A percentile compares a stretch with the other conserved stretches of the same genome.
Evolutionary conservation across 164 flowering plant genomes (phyloP).

Genomic region (Hamamelis virginiana): DNA sequence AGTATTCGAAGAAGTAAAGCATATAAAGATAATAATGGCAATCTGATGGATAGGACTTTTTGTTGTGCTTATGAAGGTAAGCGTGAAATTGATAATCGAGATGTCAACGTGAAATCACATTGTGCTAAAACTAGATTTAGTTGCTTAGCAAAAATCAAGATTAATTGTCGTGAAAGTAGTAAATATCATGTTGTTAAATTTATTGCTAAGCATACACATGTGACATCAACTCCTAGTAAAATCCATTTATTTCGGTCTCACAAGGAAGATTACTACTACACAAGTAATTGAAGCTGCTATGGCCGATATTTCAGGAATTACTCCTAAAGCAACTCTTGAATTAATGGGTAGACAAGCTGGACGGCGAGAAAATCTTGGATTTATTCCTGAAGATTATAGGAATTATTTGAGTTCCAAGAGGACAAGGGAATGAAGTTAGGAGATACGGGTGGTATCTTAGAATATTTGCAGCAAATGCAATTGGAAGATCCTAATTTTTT

Average conservation of each 20-base stretch:
- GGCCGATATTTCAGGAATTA: background rate
- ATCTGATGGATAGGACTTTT: background rate
- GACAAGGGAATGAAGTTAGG: background rate
- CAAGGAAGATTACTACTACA: background rate
- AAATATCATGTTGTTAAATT: background rate
- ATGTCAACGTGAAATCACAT: background rate
- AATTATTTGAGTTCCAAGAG: background rate
- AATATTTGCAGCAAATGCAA: no score
- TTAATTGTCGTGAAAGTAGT: background rate
- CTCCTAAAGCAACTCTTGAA: background rate
- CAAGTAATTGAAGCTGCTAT: background rate
- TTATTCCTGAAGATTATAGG: background rate
- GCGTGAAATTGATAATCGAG: background rate
- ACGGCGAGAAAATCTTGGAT: background rate
- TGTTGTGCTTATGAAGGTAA: background rate
- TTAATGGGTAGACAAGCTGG: background rate
- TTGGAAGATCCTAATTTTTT: no score
- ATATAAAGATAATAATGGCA: no score
- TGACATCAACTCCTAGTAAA: background rate
- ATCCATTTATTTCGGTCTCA: background rate
- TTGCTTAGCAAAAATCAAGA: background rate
- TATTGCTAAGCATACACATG: background rate
- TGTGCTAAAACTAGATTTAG: background rate
- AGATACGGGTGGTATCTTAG: background rate
- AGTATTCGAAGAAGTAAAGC: no score